A percentile compares a stretch with the other conserved stretches of the same genome.
These are phyloP conservation scores for Ceratobasidium papillatum DNA, from an alignment of 1,284 basidiomycete species.

Conservation along the genomic window DNA sequence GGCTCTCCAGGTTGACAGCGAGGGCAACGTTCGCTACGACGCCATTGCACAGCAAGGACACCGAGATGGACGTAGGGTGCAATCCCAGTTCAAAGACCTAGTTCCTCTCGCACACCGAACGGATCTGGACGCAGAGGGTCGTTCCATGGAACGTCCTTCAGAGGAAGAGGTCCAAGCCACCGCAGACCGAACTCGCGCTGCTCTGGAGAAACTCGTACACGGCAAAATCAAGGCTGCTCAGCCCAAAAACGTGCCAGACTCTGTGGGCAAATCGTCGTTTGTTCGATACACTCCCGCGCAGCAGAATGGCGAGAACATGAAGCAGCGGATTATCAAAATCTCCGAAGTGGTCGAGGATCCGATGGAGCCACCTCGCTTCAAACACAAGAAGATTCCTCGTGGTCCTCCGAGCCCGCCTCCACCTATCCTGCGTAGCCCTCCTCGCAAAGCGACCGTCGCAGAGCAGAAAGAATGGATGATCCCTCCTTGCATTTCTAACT, in stretches of 20 bases:
- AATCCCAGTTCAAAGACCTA: conserved; percentile 97
- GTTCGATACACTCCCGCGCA: conserved; percentile 97
- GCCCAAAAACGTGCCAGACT: conserved; percentile 85
- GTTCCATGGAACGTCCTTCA: conserved; percentile 87
- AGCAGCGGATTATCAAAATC: conserved; percentile 99
- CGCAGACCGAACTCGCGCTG: conserved; percentile 87
- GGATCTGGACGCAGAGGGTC: conserved; percentile 80
- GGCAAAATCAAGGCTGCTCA: conserved; percentile 98
- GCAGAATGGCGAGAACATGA: conserved; percentile 69
- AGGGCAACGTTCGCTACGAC: conserved; percentile 97
- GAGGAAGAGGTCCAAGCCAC: conserved; percentile 90
- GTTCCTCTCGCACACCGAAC: conserved; percentile 91
- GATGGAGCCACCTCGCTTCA: conserved; percentile 95
- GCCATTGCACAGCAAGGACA: conserved; percentile 96
- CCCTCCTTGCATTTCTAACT: conserved; percentile 98
- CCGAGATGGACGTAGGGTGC: conserved; percentile 82
- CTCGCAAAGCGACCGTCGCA: conserved; percentile 92
- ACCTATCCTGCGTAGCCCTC: conserved; percentile 95
- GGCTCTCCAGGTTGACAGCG: conserved; percentile 94
- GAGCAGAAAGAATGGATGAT: conserved; percentile 99
- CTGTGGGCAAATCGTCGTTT: conserved; percentile 82
- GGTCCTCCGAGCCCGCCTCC: conserved; percentile 96
- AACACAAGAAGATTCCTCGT: conserved; percentile 97
- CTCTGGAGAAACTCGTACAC: conserved; percentile 91
- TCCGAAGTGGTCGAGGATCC: conserved; percentile 97